Evolutionary conservation across 2,329 filamentous ascomycete genomes (phyloP), one percentile per base, ranked within the genome.

Genomic region (Trichoderma sp.): DNA sequence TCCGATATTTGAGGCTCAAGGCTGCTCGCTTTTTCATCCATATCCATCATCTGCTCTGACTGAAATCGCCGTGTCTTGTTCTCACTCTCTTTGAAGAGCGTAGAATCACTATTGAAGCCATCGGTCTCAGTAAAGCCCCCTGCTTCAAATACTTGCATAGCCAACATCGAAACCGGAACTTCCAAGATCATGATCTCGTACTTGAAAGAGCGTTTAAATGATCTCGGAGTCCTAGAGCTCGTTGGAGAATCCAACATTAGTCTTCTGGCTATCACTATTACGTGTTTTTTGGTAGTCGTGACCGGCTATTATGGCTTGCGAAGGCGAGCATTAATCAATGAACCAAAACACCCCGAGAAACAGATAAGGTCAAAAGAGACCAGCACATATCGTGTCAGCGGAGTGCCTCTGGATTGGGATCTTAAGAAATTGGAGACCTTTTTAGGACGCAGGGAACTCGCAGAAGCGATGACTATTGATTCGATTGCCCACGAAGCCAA

Each of bases 391-490:
- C 50, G 66, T 13, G 34, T 70, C 34, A 39, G 32, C 13, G 68
- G 68, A 2, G 47, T 70, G 32, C 68, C 68, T 20, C n/a, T 26
- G 4, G 13, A 58, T 5, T 70, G 68, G 68, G 26, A 58, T 6
- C 11, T 0, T 26, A 23, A 65, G 12, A 15, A 30, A n/a, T 17
- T 70, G 9, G 1, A 17, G 3, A 13, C 23, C 7, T 50, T 65
- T 28, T 36, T 70, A 17, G 20, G 2, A 32, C n/a, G 5, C n/a
- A 36, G 34, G n/a, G n/a, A 73, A 50, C 36, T 73, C 13, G 34
- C 64, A 32, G 70, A 73, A 47, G 20, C 6, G 3, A 15, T 73
- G 3, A 32, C n/a, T 15, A 59, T 39, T 15, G 6, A 36, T 3
- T 65, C 73, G 4, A 6, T 39, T n/a, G 50, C 23, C n/a, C 20